Conservation (phyloP, 2,329 filamentous ascomycete species). For the Fusarium circinatum region DNA sequence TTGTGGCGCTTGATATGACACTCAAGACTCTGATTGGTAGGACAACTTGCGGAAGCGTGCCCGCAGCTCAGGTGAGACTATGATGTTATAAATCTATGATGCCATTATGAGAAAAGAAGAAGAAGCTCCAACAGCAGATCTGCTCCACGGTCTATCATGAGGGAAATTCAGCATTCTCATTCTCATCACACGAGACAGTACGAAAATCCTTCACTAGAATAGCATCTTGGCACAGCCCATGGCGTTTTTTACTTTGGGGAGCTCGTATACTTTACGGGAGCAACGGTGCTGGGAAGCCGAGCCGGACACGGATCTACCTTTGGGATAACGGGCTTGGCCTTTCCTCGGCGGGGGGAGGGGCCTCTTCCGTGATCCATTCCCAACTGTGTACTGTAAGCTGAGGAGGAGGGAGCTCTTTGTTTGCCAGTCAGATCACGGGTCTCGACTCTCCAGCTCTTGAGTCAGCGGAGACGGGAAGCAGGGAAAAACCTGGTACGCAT, state of each 20-base stretch:
- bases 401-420: not conserved
- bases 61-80: conserved; percentile 31
- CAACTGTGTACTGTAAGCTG: not conserved
- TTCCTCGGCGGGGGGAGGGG: not conserved
- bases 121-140: conserved; percentile 12
- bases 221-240: conserved; percentile 6
- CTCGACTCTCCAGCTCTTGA: not conserved
- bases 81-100: conserved; percentile 33
- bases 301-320: not conserved
- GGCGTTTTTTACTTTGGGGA: not conserved
- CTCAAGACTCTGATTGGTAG: conserved; percentile 11
- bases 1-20: conserved; percentile 33
- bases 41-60: not conserved
- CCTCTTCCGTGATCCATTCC: not conserved
- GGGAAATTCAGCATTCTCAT: not conserved
- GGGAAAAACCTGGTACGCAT: conserved; percentile 2
- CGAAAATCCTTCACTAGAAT: conserved; percentile 1
- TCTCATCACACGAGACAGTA: conserved; percentile 7
- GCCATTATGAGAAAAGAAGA: conserved; percentile 19
- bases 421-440: not conserved
- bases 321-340: not conserved
- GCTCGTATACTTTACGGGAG: conserved; percentile 1
- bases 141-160: not conserved
- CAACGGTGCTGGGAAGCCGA: conserved; percentile 2
- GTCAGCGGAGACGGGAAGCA: conserved; percentile 11